These are phyloP conservation scores for Synchytrium microbalum DNA, from an alignment of 371 early-diverging fungal genomes.

Conservation along the genomic window DNA sequence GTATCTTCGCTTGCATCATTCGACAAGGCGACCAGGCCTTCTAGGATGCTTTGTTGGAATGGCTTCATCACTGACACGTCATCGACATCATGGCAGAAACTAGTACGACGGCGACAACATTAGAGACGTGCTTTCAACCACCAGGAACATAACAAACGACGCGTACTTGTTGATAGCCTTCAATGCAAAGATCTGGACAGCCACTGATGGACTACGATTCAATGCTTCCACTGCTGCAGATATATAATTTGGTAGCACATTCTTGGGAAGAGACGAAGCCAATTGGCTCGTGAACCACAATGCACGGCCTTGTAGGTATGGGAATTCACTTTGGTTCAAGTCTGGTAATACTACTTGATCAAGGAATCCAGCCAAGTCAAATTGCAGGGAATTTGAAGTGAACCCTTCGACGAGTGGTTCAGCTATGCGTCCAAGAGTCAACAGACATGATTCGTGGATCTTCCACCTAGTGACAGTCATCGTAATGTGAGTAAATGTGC, in stretches of 20 bases:
- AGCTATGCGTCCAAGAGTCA: slow-evolving; percentile 59
- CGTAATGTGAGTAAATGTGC: not conserved
- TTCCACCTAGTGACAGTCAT: slow-evolving; percentile 56
- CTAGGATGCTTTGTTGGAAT: slow-evolving; percentile 60
- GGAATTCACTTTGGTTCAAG: slow-evolving; percentile 50
- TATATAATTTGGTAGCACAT: slow-evolving; percentile 60
- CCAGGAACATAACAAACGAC: too few species aligned
- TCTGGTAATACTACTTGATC: slow-evolving; percentile 67
- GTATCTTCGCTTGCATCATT: slow-evolving; percentile 66
- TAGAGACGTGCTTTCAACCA: too few species aligned
- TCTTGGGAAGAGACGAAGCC: slow-evolving; percentile 60
- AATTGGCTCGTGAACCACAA: slow-evolving; percentile 79
- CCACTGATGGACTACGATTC: slow-evolving; percentile 47
- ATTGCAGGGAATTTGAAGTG: slow-evolving; percentile 40
- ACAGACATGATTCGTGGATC: slow-evolving; percentile 70
- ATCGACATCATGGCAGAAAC: slow-evolving; percentile 6
- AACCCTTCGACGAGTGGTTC: slow-evolving; percentile 51
- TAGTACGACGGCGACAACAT: slow-evolving; percentile 2
- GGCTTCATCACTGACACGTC: slow-evolving; percentile 51
- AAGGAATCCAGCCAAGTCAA: slow-evolving; percentile 63
- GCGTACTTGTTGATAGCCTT: slow-evolving; percentile 62
- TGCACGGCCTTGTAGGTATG: slow-evolving; percentile 82
- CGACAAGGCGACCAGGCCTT: slow-evolving; percentile 57
- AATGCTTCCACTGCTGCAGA: slow-evolving; percentile 64
- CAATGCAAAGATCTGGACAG: slow-evolving; percentile 71